phyloP scores from a whole-genome alignment of 441 rosid species.

The Kokia cookei region DNA sequence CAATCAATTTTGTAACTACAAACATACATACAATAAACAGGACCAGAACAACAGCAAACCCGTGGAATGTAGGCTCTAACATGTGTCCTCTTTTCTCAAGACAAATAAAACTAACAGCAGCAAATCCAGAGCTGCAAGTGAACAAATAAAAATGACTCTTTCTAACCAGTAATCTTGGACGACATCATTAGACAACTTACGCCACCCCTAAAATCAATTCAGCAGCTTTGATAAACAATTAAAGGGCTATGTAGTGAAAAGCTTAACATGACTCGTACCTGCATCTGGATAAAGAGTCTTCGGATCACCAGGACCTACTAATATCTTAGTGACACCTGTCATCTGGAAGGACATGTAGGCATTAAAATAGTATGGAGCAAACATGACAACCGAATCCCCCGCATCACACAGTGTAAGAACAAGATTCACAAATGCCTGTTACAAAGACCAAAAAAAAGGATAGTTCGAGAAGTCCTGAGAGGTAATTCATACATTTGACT shows the following conservation, averaged over 20 bases:
- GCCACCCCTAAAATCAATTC: background rate
- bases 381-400: constrained; percentile 92
- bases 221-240: background rate
- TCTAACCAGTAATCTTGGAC: background rate
- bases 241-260: background rate
- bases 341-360: constrained; percentile 99
- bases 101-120: background rate
- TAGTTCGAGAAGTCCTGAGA: constrained; percentile 1
- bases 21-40: background rate
- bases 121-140: background rate
- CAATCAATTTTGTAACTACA: background rate
- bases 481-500: background rate
- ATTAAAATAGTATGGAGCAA: constrained; percentile 97
- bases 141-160: background rate
- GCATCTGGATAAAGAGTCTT: constrained; percentile 88
- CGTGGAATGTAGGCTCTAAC: background rate
- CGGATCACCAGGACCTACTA: constrained; percentile 76
- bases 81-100: background rate
- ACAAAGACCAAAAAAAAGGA: constrained; percentile 10
- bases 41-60: background rate
- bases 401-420: constrained; percentile 87
- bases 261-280: constrained; percentile 36
- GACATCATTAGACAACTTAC: background rate
- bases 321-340: constrained; percentile 87
- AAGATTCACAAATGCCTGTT: constrained; percentile 93